A percentile compares a stretch with the other conserved stretches of the same genome.
Evolutionary conservation across 768 basidiomycete genomes (phyloP).

Genomic region (Mycena belliarum): DNA sequence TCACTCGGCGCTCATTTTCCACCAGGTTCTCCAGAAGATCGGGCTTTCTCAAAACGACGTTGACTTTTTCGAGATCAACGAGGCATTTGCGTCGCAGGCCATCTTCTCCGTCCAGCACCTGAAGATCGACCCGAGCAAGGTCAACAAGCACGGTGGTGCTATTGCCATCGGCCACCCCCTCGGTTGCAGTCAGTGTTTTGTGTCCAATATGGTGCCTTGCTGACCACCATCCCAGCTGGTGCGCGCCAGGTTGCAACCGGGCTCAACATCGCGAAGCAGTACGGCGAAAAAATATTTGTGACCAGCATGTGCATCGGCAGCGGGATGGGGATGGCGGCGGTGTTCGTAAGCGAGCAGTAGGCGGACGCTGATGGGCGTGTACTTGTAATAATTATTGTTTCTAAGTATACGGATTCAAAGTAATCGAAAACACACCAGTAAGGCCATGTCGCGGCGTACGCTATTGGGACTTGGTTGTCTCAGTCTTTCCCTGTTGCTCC

Average conservation of each 20-base stretch:
- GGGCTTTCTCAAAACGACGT: conserved; percentile 71
- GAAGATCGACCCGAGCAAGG: conserved; percentile 72
- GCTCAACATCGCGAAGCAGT: conserved; percentile 77
- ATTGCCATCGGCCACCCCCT: conserved; percentile 91
- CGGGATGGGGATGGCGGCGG: conserved; percentile 89
- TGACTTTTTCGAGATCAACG: conserved; percentile 92
- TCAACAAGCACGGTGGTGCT: conserved; percentile 86
- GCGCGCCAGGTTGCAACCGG: conserved; percentile 88
- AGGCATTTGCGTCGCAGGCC: conserved; percentile 86
- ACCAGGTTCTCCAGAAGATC: conserved; percentile 54
- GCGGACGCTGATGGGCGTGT: neutral
- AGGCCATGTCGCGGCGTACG: neutral
- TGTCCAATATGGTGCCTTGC: conserved; percentile 1
- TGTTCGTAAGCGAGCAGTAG: conserved; percentile 84
- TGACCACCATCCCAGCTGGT: conserved; percentile 51
- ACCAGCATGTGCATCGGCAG: conserved; percentile 92
- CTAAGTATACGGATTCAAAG: neutral
- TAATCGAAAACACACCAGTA: neutral
- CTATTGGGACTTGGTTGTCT: neutral
- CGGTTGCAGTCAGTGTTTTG: conserved; percentile 68
- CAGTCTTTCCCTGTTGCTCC: neutral
- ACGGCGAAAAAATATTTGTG: conserved; percentile 73
- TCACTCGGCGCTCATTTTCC: neutral
- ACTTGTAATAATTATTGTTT: neutral
- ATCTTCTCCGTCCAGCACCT: conserved; percentile 71